Evolutionary conservation across 306 rosid species (phyloP).

Genomic region (Coriaria nepalensis): DNA sequence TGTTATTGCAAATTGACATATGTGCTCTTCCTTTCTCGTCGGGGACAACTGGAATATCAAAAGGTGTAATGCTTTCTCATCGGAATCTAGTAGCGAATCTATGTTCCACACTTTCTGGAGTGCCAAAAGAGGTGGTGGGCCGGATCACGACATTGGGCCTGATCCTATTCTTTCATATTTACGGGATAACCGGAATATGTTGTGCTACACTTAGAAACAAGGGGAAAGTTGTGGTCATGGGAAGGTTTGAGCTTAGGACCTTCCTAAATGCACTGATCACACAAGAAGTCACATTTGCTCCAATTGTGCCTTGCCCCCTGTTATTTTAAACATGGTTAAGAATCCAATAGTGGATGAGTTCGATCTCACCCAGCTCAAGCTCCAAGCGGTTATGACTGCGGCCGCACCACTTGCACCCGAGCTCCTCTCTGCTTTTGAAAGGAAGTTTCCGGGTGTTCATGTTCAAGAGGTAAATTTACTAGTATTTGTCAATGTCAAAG

Average conservation of each 20-base stretch:
- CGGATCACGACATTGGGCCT: conserved; percentile 59
- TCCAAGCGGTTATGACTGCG: conserved; percentile 76
- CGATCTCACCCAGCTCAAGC: conserved; percentile 69
- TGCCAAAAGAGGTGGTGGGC: conserved; percentile 49
- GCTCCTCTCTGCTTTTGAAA: conserved; percentile 48
- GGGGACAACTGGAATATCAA: conserved; percentile 83
- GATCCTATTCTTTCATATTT: conserved; percentile 82
- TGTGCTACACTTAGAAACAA: conserved; percentile 70
- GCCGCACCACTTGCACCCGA: conserved; percentile 96
- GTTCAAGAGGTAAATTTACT: conserved; percentile 51
- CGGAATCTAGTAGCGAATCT: conserved; percentile 69
- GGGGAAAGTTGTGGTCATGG: conserved; percentile 90
- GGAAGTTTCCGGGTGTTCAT: conserved; percentile 62
- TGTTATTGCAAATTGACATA: conserved; percentile 44
- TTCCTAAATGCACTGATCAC: conserved; percentile 57
- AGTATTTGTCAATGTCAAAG: background rate
- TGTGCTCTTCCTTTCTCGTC: conserved; percentile 97
- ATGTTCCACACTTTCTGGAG: conserved; percentile 62
- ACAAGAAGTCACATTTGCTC: conserved; percentile 73
- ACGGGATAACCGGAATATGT: conserved; percentile 89
- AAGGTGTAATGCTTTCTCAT: conserved; percentile 91
- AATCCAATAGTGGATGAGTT: conserved; percentile 71
- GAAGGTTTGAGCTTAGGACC: conserved; percentile 53
- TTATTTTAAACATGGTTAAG: conserved; percentile 66
- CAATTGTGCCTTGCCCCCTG: conserved; percentile 88